Conservation (phyloP, 2,329 filamentous ascomycete species). For the Alternaria sp. region DNA sequence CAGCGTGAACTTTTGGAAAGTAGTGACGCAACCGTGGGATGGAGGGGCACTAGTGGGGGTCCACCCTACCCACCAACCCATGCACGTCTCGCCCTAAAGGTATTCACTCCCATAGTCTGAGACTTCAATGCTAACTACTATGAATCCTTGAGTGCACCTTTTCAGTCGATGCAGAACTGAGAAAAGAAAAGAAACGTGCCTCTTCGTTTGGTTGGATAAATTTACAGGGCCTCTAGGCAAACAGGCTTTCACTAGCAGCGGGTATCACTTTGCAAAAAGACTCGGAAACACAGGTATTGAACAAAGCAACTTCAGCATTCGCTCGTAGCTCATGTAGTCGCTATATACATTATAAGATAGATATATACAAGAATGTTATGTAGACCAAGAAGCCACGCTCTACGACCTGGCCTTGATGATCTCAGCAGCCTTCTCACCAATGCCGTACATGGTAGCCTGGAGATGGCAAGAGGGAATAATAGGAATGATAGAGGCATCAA, state of each 20-base stretch:
- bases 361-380: slow-evolving; percentile 10
- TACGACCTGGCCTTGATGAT: slow-evolving; percentile 37
- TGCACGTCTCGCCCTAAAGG: background rate
- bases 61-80: background rate
- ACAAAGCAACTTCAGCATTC: background rate
- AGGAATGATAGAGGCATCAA: slow-evolving; percentile 45
- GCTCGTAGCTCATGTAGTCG: background rate
- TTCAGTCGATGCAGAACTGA: background rate
- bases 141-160: background rate
- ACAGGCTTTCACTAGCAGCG: background rate
- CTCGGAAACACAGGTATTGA: background rate
- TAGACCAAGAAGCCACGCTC: background rate
- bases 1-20: slow-evolving; percentile 1
- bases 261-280: background rate
- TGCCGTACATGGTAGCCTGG: slow-evolving; percentile 44
- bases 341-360: background rate
- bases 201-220: background rate
- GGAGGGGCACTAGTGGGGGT: slow-evolving; percentile 1
- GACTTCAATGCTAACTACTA: background rate
- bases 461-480: slow-evolving; percentile 41
- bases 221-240: background rate
- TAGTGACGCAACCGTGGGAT: slow-evolving; percentile 4
- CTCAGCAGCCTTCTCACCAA: slow-evolving; percentile 48
- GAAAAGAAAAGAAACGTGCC: no score
- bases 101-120: background rate